Evolutionary conservation across 768 basidiomycete genomes (phyloP), one percentile per base, ranked within the genome.

Genomic region (Boletus huronensis): DNA sequence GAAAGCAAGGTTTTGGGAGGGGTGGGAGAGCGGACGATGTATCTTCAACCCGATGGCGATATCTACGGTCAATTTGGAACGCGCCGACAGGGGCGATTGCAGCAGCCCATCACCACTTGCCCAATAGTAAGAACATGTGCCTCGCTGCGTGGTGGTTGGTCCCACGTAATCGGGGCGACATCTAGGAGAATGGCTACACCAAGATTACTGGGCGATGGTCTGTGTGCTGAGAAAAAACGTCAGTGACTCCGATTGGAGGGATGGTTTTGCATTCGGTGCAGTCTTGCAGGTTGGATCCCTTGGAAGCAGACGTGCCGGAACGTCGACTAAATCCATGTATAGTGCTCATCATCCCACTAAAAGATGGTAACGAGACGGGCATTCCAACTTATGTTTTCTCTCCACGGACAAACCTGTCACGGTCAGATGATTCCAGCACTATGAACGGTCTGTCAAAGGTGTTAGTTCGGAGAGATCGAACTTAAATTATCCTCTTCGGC

Each of bases 401-500:
- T 32, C 16, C 26, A 6, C 38, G 41, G 58, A 43, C 39, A 28
- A 23, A 28, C 29, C 8, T 6, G 29, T 44, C 29, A 21, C 16
- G 3, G 32, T 45, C 35, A 49, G 25, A 19, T 43, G 52, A 21
- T 34, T 25, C 21, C 17, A 10, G n/a, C 17, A 14, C 28, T 26
- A 28, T 6, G 26, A 46, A 42, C 39, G 50, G 48, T 45, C 23
- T n/a, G 26, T 32, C 29, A 44, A 19, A 28, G 28, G 31, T 13
- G n/a, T 31, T 25, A 6, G 17, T 39, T 48, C 5, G 36, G 45
- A 50, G 35, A 9, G 28, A 9, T 38, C 26, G 1, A 29, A 35
- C 59, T 50, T 42, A 35, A 55, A 48, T 40, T 26, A 29, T 35
- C 51, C 23, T 40, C 10, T 39, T 46, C 47, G 47, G 60, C 25